phyloP scores from a whole-genome alignment of 768 basidiomycete species.

The Boletus vermiculosoides region DNA sequence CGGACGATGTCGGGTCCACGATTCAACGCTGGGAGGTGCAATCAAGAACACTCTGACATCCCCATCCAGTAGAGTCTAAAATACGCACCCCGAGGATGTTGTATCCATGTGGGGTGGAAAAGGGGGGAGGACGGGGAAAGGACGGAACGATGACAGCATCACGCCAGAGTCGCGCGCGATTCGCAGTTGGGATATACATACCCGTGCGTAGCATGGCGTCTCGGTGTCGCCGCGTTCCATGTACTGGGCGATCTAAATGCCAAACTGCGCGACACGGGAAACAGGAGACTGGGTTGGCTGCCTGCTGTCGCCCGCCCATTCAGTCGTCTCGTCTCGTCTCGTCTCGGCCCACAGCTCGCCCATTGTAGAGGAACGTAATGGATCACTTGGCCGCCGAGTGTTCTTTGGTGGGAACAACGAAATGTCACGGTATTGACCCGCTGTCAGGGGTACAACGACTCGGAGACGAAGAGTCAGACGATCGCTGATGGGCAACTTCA shows the following conservation, averaged over 20 bases:
- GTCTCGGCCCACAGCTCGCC: not conserved
- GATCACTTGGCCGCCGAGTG: not conserved
- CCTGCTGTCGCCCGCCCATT: not conserved
- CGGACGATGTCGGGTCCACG: not conserved
- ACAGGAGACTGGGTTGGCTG: not conserved
- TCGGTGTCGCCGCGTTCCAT: not conserved
- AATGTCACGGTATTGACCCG: not conserved
- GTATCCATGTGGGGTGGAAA: not conserved
- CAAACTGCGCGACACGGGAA: not conserved
- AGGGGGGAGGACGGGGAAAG: not conserved
- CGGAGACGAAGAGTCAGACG: conserved; percentile 1
- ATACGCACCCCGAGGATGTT: not conserved
- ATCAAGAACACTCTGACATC: not conserved
- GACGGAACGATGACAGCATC: not conserved
- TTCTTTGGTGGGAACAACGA: not conserved
- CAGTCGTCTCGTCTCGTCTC: not conserved
- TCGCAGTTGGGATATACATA: not conserved
- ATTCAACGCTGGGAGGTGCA: not conserved
- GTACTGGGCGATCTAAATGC: not conserved
- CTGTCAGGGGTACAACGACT: not conserved
- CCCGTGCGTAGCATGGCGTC: not conserved
- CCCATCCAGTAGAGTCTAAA: not conserved
- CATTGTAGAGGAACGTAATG: not conserved
- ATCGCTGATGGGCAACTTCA: not conserved
- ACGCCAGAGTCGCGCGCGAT: conserved; percentile 14